Conservation (phyloP, 2,329 filamentous ascomycete species). For the Biscogniauxia sp. region DNA sequence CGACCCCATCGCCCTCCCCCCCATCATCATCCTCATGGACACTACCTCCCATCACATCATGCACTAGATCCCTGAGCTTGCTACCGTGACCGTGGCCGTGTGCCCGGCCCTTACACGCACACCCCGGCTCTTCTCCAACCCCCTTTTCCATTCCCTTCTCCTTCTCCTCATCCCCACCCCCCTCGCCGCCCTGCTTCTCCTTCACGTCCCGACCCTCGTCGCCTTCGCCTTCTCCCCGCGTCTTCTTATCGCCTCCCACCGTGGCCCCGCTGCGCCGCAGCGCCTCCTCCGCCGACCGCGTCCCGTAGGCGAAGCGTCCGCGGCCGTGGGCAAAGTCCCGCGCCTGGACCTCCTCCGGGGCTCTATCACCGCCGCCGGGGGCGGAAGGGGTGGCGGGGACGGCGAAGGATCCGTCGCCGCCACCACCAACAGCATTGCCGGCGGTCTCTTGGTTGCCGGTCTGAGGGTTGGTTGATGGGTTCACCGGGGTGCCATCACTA, state of each 20-base stretch:
- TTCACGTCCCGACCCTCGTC: not conserved
- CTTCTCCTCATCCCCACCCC: no score
- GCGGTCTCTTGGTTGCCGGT: not conserved
- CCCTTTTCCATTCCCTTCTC: no score
- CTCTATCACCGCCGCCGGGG: no score
- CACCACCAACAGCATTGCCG: no score
- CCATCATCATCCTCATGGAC: not conserved
- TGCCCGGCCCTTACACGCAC: no score
- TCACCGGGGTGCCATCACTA: not conserved
- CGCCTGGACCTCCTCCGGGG: not conserved
- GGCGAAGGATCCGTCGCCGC: no score
- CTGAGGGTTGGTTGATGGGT: not conserved
- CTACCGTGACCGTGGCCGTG: not conserved
- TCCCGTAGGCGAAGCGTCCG: not conserved
- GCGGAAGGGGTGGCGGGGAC: not conserved
- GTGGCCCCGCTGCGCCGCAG: not conserved
- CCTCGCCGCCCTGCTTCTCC: not conserved
- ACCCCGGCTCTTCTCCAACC: no score
- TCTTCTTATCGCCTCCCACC: not conserved
- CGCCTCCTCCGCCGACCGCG: not conserved
- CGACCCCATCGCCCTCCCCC: not conserved
- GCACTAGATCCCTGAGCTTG: not conserved
- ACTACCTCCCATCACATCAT: not conserved
- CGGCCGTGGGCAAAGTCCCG: not conserved
- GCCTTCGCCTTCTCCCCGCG: not conserved